A percentile compares a stretch with the other conserved stretches of the same genome.
These are phyloP conservation scores for Venturiaceae sp. DNA, from an alignment of 2,329 filamentous ascomycete species.

Conservation along the genomic window DNA sequence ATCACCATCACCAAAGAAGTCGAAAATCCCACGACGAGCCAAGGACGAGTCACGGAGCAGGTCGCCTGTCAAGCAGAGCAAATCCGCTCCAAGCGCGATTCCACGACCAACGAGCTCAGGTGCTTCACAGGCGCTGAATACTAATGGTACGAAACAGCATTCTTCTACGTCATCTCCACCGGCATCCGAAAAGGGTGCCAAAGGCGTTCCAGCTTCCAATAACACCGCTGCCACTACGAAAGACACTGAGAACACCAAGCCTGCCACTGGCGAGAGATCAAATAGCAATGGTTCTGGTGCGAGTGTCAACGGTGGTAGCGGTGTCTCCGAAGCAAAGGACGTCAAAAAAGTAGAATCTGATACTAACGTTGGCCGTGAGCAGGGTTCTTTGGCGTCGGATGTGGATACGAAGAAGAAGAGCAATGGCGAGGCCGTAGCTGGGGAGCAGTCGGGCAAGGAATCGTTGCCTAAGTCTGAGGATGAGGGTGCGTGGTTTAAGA, in stretches of 20 bases:
- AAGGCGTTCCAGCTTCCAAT: neutral
- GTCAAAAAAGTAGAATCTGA: conserved; percentile 1
- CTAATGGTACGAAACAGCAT: neutral
- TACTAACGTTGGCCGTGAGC: neutral
- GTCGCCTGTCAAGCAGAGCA: neutral
- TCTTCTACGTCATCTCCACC: neutral
- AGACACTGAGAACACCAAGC: neutral
- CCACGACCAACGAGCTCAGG: neutral
- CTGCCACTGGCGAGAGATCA: neutral
- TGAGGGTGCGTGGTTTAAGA: neutral
- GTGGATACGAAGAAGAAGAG: conserved; percentile 3
- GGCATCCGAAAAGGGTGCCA: neutral
- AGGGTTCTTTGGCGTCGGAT: conserved; percentile 2
- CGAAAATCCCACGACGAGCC: neutral
- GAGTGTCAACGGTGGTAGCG: neutral
- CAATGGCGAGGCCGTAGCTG: conserved; percentile 3
- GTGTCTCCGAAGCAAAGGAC: neutral
- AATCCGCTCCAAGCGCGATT: neutral
- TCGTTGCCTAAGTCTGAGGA: neutral
- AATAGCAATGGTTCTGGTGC: neutral
- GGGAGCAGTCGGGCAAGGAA: conserved; percentile 3
- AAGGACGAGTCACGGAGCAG: neutral
- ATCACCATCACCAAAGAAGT: neutral
- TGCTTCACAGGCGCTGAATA: neutral
- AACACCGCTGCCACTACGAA: neutral